These are phyloP conservation scores for Inonotus hispidus DNA, from an alignment of 1,284 basidiomycete genomes.

Conservation along the genomic window DNA sequence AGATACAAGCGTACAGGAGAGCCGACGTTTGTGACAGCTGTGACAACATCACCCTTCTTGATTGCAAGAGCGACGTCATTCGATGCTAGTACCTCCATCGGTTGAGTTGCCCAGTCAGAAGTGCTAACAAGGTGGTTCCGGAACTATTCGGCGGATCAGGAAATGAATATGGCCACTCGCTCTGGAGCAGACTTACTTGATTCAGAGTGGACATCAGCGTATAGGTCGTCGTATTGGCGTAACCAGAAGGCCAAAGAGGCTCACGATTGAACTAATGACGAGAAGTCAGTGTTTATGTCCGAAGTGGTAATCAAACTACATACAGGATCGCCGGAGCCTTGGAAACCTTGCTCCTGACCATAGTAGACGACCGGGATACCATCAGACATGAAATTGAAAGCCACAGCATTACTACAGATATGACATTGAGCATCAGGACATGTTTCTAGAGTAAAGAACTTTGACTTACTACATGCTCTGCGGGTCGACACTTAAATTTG, in stretches of 20 bases:
- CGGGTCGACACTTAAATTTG: slow-evolving; percentile 55
- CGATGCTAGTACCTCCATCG: slow-evolving; percentile 52
- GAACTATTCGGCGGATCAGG: slow-evolving; percentile 34
- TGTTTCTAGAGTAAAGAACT: not conserved
- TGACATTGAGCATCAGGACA: not conserved
- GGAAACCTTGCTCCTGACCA: slow-evolving; percentile 69
- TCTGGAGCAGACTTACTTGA: slow-evolving; percentile 31
- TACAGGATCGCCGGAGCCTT: slow-evolving; percentile 57
- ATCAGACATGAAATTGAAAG: slow-evolving; percentile 60
- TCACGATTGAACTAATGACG: slow-evolving; percentile 59
- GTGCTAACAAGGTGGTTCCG: slow-evolving; percentile 63
- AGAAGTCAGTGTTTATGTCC: not conserved
- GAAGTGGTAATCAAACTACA: slow-evolving; percentile 20
- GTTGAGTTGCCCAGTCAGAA: slow-evolving; percentile 55
- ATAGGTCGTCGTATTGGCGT: slow-evolving; percentile 56
- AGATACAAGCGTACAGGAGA: slow-evolving; percentile 47
- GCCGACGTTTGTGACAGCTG: slow-evolving; percentile 72
- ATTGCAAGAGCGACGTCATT: slow-evolving; percentile 59
- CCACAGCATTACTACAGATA: slow-evolving; percentile 58
- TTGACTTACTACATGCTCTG: slow-evolving; percentile 51
- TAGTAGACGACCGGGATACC: slow-evolving; percentile 80
- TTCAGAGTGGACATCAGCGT: slow-evolving; percentile 62
- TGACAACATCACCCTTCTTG: slow-evolving; percentile 65
- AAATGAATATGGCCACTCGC: not conserved
- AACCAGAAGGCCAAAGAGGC: slow-evolving; percentile 71